Evolutionary conservation across 352 stramenopile genomes (phyloP), one percentile per base, ranked within the genome.

Genomic region (Phytopythium oedochilum): DNA sequence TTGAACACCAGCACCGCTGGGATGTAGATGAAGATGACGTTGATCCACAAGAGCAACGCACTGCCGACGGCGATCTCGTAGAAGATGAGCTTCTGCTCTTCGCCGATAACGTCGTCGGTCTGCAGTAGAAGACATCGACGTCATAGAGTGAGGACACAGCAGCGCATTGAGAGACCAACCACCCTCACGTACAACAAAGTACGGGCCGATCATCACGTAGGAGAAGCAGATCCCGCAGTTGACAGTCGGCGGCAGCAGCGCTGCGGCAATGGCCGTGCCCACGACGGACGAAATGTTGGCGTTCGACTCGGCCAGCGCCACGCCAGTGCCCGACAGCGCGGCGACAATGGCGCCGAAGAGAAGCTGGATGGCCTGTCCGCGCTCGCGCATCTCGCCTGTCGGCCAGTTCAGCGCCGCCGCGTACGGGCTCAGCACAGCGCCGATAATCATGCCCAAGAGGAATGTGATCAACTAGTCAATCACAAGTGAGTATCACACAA

Each of bases 271-370:
- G n/a, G 83, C 85, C 23, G 80, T 90, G 39, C 85, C 85, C n/a
- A 95, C 85, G n/a, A 95, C 84, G 0, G 85, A 95, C 29, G 83
- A 94, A 49, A 95, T 92, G 53, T 95, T 95, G 54, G 77, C 78
- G 53, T 94, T 95, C 11, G 80, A 94, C 59, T 95, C 85, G 29
- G 85, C 83, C 7, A 95, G 59, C 22, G 83, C 85, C 34, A 92
- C 83, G 18, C 81, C 85, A 3, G 82, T 79, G 32, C 85, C 85
- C 0, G 83, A 92, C 11, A 92, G 59, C 11, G 85, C 81, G 2
- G 85, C 85, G 34, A 95, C 82, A 39, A 92, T 68, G 1, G 83
- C 85, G 8, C 85, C 83, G 42, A 94, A 95, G 9, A 95, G 65
- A 15, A 95, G 57, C 42, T 90, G 75, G 32, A 92, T 89, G 18